These are phyloP conservation scores for Lachnellula suecica DNA, from an alignment of 2,329 filamentous ascomycete genomes.

Conservation along the genomic window DNA sequence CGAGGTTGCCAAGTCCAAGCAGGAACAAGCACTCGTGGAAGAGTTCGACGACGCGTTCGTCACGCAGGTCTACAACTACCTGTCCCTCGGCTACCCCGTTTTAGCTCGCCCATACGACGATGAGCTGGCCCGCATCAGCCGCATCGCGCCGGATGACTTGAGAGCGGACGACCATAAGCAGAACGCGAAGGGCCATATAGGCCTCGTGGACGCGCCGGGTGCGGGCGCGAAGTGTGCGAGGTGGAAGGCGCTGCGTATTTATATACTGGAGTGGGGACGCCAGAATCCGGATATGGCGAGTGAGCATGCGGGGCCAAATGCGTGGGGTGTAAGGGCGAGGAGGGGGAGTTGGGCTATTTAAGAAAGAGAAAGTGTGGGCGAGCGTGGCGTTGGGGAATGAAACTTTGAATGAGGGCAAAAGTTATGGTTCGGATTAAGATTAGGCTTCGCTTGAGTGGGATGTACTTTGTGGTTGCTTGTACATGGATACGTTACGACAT, in stretches of 20 bases:
- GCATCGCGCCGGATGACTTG: slow-evolving; percentile 67
- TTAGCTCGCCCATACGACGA: slow-evolving; percentile 80
- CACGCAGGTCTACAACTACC: slow-evolving; percentile 95
- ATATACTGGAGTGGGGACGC: slow-evolving; percentile 86
- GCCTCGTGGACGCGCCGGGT: slow-evolving; percentile 49
- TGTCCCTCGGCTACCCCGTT: slow-evolving; percentile 88
- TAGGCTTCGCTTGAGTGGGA: no score
- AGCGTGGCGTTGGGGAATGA: no score
- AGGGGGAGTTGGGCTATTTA: slow-evolving; percentile 73
- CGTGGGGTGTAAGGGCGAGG: slow-evolving; percentile 67
- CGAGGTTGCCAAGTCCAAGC: slow-evolving; percentile 26
- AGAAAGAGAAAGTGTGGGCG: no score
- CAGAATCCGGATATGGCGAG: slow-evolving; percentile 75
- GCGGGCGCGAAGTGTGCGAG: slow-evolving; percentile 53
- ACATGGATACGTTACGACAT: no score
- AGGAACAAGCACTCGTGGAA: slow-evolving; percentile 40
- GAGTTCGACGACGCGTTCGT: slow-evolving; percentile 86
- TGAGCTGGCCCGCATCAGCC: slow-evolving; percentile 80
- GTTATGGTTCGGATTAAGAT: no score
- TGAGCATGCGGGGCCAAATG: slow-evolving; percentile 51
- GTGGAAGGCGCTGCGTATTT: slow-evolving; percentile 81
- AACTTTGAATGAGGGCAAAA: no score
- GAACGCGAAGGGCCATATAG: slow-evolving; percentile 72
- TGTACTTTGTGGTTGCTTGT: no score
- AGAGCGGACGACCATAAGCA: slow-evolving; percentile 66